phyloP scores from a whole-genome alignment of 2,329 filamentous ascomycete genomes.

The Fusarium bulbicola region DNA sequence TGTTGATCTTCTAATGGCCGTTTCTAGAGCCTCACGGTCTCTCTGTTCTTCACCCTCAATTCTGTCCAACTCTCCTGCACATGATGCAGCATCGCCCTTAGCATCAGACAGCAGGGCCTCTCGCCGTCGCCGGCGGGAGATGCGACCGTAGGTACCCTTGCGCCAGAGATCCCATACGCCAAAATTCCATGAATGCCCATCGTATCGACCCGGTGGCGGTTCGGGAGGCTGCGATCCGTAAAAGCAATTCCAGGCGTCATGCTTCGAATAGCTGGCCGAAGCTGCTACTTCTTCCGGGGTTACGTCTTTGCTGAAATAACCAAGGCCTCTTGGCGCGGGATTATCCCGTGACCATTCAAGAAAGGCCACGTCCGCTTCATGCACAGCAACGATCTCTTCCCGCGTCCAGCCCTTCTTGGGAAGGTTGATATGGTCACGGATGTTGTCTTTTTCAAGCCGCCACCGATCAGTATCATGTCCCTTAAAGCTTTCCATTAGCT shows the following conservation, averaged over 20 bases:
- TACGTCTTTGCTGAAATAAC: background rate
- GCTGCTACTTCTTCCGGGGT: background rate
- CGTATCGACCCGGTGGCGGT: background rate
- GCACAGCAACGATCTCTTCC: background rate
- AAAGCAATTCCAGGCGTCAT: background rate
- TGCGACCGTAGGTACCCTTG: background rate
- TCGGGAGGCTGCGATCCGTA: background rate
- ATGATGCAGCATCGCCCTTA: background rate
- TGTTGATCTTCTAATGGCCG: background rate
- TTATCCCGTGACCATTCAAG: background rate
- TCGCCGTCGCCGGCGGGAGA: background rate
- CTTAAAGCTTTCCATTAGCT: background rate
- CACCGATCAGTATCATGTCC: too few relatives aligned
- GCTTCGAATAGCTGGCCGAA: background rate
- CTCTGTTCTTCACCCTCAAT: background rate
- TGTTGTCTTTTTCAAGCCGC: rapidly evolving
- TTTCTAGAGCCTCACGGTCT: background rate
- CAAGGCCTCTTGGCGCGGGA: background rate
- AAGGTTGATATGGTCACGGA: background rate
- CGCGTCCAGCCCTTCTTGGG: background rate
- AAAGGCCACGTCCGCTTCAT: background rate
- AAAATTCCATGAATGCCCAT: too few relatives aligned
- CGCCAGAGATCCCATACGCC: background rate
- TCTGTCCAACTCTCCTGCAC: background rate
- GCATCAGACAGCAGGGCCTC: background rate